phyloP scores from a whole-genome alignment of 163 green algal species.

The Prototheca wickerhamii region DNA sequence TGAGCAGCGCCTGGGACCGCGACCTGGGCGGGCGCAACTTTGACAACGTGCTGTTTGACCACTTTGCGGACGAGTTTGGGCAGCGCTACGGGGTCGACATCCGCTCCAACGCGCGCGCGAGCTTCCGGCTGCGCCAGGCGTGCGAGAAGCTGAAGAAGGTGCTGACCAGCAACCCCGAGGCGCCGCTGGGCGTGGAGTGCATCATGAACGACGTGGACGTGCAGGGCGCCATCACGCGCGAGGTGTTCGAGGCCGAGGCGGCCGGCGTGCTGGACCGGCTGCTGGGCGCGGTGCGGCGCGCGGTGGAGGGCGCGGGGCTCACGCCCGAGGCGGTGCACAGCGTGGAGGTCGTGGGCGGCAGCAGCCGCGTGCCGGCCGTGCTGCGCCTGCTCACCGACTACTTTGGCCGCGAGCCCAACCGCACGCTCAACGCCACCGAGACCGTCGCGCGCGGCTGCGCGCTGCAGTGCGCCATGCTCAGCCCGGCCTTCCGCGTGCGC shows the following conservation, averaged over 20 bases:
- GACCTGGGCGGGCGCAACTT: constrained; percentile 89
- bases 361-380: constrained; percentile 76
- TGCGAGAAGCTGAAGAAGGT: constrained; percentile 93
- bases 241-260: constrained; percentile 69
- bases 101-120: constrained; percentile 62
- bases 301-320: constrained; percentile 62
- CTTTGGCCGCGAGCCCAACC: constrained; percentile 63
- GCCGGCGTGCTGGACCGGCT: constrained; percentile 44
- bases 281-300: constrained; percentile 40
- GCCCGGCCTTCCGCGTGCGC: constrained; percentile 85
- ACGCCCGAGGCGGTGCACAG: constrained; percentile 55
- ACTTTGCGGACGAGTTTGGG: constrained; percentile 76
- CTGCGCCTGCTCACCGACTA: constrained; percentile 51
- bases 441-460: constrained; percentile 80
- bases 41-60: constrained; percentile 85
- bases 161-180: constrained; percentile 86
- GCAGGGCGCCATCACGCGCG: constrained; percentile 51
- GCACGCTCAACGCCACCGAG: constrained; percentile 95
- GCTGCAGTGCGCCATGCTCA: constrained; percentile 97
- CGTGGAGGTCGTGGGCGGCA: constrained; percentile 86
- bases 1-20: constrained; percentile 81
- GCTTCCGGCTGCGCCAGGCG: constrained; percentile 72
- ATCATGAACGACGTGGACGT: constrained; percentile 92
- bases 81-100: constrained; percentile 85
- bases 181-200: constrained; percentile 88